Conservation (phyloP, 441 rosid species). For the Croton setiger region DNA sequence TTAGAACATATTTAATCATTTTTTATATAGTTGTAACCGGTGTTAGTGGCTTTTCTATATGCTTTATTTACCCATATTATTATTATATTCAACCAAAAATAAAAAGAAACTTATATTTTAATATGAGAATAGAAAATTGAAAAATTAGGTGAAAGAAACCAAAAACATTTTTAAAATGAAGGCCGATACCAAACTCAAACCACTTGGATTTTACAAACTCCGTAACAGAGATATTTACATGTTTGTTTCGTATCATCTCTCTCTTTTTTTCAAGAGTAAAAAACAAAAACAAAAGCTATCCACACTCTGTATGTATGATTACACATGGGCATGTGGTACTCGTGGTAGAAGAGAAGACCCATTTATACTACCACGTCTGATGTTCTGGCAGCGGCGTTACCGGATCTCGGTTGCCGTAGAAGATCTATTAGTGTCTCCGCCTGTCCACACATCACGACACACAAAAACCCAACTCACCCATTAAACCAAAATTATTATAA, state of each 20-base stretch:
- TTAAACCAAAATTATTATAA: conserved; percentile 13
- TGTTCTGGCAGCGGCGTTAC: conserved; percentile 45
- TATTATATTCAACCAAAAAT: background rate
- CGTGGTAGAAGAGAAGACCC: conserved; percentile 1
- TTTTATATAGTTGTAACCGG: background rate
- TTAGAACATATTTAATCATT: background rate
- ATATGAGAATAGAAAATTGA: background rate
- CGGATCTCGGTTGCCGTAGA: conserved; percentile 87
- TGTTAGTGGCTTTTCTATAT: background rate
- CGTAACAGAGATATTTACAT: conserved; percentile 35
- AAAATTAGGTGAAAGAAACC: background rate
- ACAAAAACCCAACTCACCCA: conserved; percentile 12
- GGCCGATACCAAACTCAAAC: conserved; percentile 9
- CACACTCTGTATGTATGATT: conserved; percentile 13
- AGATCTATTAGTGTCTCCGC: conserved; percentile 72
- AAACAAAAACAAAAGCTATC: background rate
- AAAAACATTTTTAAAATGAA: background rate
- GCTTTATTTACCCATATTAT: background rate
- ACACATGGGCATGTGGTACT: conserved; percentile 33
- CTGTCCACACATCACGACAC: conserved; percentile 41
- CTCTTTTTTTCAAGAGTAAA: background rate
- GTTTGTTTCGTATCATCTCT: background rate
- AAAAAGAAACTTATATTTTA: background rate
- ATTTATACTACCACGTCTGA: conserved; percentile 39
- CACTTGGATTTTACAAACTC: conserved; percentile 14